These are phyloP conservation scores for Clathrospora elynae DNA, from an alignment of 2,329 filamentous ascomycete species.

Conservation along the genomic window DNA sequence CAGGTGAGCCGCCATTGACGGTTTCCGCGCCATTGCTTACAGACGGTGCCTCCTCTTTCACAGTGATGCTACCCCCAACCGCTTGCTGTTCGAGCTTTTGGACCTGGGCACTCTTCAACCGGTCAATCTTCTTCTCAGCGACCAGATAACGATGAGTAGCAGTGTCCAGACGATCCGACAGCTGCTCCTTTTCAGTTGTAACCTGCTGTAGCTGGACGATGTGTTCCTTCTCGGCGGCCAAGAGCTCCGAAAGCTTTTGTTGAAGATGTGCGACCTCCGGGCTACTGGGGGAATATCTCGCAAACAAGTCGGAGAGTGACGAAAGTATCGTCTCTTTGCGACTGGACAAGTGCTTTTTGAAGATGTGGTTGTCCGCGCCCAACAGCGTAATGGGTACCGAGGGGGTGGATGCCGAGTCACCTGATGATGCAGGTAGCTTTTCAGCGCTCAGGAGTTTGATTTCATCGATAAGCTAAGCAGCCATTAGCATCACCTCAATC, in stretches of 20 bases:
- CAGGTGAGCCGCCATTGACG: constrained; percentile 64
- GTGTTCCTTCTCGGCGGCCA: constrained; percentile 83
- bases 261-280: constrained; percentile 76
- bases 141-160: constrained; percentile 92
- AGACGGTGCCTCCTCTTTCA: constrained; percentile 50
- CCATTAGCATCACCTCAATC: constrained; percentile 32
- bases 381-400: constrained; percentile 60
- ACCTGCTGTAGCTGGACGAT: constrained; percentile 76
- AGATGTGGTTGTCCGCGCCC: constrained; percentile 62
- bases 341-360: constrained; percentile 78
- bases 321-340: constrained; percentile 77
- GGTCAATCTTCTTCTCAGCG: constrained; percentile 92
- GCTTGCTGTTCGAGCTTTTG: constrained; percentile 92
- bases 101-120: constrained; percentile 84
- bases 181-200: constrained; percentile 77
- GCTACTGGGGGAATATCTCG: constrained; percentile 55
- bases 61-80: constrained; percentile 26
- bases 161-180: constrained; percentile 84
- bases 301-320: constrained; percentile 72
- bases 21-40: constrained; percentile 57
- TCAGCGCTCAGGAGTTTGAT: constrained; percentile 52
- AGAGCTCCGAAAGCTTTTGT: constrained; percentile 71
- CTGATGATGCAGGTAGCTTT: constrained; percentile 29
- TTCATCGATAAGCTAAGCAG: constrained; percentile 54
- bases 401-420: constrained; percentile 31